Base-by-base conservation (phyloP, 2,329 filamentous ascomycete species). In the Stagonosporopsis tanaceti region DNA sequence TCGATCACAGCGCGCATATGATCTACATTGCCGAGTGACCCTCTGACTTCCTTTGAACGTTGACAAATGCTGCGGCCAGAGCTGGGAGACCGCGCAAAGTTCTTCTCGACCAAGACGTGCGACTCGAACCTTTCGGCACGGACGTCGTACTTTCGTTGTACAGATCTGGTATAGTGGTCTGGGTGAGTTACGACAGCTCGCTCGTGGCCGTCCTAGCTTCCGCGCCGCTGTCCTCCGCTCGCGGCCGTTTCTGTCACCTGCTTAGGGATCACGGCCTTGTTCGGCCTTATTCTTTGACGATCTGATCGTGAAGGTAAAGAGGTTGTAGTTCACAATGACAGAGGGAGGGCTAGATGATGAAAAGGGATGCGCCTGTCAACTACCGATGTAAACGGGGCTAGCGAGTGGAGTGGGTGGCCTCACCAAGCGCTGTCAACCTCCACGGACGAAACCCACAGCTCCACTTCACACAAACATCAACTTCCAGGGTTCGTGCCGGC, bases 1-100 rank as follows among this genome's bases (percentile, higher is more conserved):
- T 28, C 32, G 40, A 38, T 44, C 44, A 45, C 20, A 39, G 37
- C 14, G 44, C 38, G 44, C 48, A 46, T 34, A 39, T 48, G 47
- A 57, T 53, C 48, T 44, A 22, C 54, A n/a, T 27, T n/a, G 48
- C 24, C 44, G 52, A 47, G 39, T 48, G 54, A 48, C 48, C 44
- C 48, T 57, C 25, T 25, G 42, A 22, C 54, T 53, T 42, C 48
- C 53, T 52, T 48, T 15, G 38, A 32, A 35, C 24, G 25, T 39
- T 57, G 48, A 51, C 54, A 57, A 57, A 57, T 57, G 24, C n/a
- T 8, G 28, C 42, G 20, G 30, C 32, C 17, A 15, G 34, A 48
- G 14, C 11, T 40, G 22, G 32, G 37, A 30, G 40, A 53, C 25
- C 15, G 39, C 25, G 25, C 38, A 45, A 37, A 25, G 37, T 51